Percentiles rank a stretch among this genome's conserved stretches.
These are phyloP conservation scores for Yamadazyma triangularis DNA, from an alignment of 1,139 yeast genomes.

Conservation along the genomic window DNA sequence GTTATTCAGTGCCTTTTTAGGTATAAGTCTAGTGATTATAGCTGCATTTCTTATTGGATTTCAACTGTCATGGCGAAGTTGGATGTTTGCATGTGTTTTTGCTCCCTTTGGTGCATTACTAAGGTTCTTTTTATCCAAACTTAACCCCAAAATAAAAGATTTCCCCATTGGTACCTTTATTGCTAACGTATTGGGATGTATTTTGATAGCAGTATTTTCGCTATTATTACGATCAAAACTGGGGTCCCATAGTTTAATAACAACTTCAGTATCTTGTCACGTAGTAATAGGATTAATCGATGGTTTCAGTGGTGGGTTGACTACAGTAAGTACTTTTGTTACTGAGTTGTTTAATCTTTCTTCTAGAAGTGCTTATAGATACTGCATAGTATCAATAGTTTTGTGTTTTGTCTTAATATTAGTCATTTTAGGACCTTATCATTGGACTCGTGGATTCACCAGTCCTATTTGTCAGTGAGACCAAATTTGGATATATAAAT, in stretches of 20 bases:
- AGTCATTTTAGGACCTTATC: conserved; percentile 50
- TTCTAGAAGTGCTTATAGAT: conserved; percentile 28
- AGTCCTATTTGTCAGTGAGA: too few relatives aligned
- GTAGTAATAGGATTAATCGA: conserved; percentile 54
- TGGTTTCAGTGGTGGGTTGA: conserved; percentile 75
- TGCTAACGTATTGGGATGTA: conserved; percentile 60
- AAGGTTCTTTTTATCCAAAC: conserved; percentile 52
- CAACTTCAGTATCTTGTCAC: conserved; percentile 37
- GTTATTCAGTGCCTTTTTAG: conserved; percentile 16
- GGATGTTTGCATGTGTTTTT: conserved; percentile 55
- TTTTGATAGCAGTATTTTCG: conserved; percentile 51
- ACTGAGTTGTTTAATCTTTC: conserved; percentile 52
- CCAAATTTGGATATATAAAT: too few relatives aligned
- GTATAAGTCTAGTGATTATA: conserved; percentile 33
- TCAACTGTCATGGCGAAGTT: conserved; percentile 49
- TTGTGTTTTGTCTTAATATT: conserved; percentile 38
- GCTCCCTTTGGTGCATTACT: conserved; percentile 65
- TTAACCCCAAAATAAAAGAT: conserved; percentile 36
- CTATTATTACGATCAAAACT: conserved; percentile 53
- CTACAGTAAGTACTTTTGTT: conserved; percentile 76
- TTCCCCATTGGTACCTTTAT: conserved; percentile 75
- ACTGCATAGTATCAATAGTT: conserved; percentile 34
- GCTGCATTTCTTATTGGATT: conserved; percentile 40
- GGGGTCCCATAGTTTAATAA: conserved; percentile 34
- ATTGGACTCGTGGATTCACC: conserved; percentile 48